These are phyloP conservation scores for Acephala macrosclerotiorum DNA, from an alignment of 2,329 filamentous ascomycete genomes.

Conservation along the genomic window DNA sequence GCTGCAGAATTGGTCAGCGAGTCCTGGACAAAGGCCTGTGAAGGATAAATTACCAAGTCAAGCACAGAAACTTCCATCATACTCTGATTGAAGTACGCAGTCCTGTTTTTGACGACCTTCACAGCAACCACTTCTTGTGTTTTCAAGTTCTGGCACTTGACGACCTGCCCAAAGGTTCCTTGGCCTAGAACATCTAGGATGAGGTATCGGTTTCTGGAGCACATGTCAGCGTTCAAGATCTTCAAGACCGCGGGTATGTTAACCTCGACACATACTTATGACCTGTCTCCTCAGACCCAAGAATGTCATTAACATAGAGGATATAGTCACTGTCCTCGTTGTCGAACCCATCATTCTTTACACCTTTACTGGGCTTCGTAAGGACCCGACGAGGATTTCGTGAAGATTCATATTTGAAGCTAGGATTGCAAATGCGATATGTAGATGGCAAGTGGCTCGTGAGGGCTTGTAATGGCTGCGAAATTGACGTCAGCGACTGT, in stretches of 20 bases:
- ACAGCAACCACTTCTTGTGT: conserved; percentile 98
- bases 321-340: conserved; percentile 99
- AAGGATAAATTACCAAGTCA: conserved; percentile 71
- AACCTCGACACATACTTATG: conserved; percentile 75
- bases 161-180: conserved; percentile 97
- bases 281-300: conserved; percentile 96
- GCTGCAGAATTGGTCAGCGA: conserved; percentile 55
- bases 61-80: conserved; percentile 99
- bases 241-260: conserved; percentile 30
- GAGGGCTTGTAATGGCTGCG: conserved; percentile 89
- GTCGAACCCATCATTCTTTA: conserved; percentile 98
- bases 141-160: conserved; percentile 98
- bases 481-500: conserved; percentile 37
- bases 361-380: conserved; percentile 97
- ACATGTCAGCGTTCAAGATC: conserved; percentile 39
- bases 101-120: conserved; percentile 99
- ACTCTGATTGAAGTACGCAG: conserved; percentile 99
- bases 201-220: conserved; percentile 83
- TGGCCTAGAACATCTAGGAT: conserved; percentile 97
- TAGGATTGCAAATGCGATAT: conserved; percentile 97
- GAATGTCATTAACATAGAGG: conserved; percentile 97
- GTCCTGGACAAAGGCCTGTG: neutral
- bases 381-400: conserved; percentile 93
- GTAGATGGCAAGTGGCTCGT: conserved; percentile 93
- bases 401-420: conserved; percentile 98